These are phyloP conservation scores for Stentor coeruleus DNA, from an alignment of 73 alveolate genomes.

Conservation along the genomic window DNA sequence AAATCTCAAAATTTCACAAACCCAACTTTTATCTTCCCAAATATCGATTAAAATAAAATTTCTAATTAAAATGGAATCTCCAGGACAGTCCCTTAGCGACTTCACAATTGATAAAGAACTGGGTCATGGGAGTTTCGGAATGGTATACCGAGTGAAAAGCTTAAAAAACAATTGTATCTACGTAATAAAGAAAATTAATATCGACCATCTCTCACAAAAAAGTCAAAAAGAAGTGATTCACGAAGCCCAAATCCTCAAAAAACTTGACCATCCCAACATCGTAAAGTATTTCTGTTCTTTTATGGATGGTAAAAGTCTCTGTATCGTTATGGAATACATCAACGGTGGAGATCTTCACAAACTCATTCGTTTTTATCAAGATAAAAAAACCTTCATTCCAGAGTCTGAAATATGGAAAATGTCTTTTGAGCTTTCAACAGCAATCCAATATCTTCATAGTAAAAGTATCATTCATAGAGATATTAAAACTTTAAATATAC, in stretches of 20 bases:
- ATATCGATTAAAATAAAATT: too few relatives aligned
- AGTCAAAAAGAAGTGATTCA: too few relatives aligned
- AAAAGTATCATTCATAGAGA: conserved; percentile 92
- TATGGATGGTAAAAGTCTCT: conserved; percentile 80
- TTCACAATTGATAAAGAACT: conserved; percentile 78
- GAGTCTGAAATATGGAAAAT: conserved; percentile 90
- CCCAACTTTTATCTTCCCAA: too few relatives aligned
- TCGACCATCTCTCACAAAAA: too few relatives aligned
- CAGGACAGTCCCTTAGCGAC: conserved; percentile 66
- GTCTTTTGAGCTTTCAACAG: conserved; percentile 70
- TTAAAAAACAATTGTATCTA: conserved; percentile 49
- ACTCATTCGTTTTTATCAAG: conserved; percentile 47
- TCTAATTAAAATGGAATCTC: too few relatives aligned
- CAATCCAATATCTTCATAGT: conserved; percentile 82
- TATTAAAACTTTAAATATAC: conserved; percentile 83
- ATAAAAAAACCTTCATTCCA: conserved; percentile 54
- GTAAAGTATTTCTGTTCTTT: conserved; percentile 80
- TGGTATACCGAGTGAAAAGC: conserved; percentile 81
- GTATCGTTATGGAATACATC: conserved; percentile 95
- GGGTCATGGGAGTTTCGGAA: conserved; percentile 93
- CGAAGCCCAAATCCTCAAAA: conserved; percentile 87
- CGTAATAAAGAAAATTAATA: conserved; percentile 88
- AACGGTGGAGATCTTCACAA: conserved; percentile 92
- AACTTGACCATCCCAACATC: conserved; percentile 88
- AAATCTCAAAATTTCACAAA: too few relatives aligned